Percentiles rank a stretch among this genome's conserved stretches.
These are phyloP conservation scores for Sparassis latifolia DNA, from an alignment of 1,284 basidiomycete species.

Conservation along the genomic window DNA sequence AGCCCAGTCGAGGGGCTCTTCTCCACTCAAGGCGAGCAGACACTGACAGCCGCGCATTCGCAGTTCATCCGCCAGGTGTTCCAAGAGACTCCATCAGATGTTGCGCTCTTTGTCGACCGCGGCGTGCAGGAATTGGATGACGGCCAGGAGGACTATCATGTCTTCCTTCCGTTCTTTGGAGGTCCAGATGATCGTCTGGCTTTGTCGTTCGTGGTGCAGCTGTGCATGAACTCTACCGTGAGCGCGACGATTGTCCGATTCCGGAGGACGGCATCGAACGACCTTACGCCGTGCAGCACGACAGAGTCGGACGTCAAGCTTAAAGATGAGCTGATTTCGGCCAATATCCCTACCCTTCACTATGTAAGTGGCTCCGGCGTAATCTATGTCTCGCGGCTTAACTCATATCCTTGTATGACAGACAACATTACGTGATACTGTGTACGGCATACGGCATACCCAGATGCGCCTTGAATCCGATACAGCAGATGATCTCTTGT, in stretches of 20 bases:
- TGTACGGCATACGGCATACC: slow-evolving; percentile 59
- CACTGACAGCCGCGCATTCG: slow-evolving; percentile 55
- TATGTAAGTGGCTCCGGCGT: neutral
- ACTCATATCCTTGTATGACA: slow-evolving; percentile 14
- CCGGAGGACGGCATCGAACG: slow-evolving; percentile 10
- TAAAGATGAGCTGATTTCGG: slow-evolving; percentile 3
- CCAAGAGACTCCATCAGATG: slow-evolving; percentile 53
- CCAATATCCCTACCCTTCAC: neutral
- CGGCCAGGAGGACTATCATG: slow-evolving; percentile 40
- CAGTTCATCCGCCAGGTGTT: slow-evolving; percentile 82
- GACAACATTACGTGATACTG: slow-evolving; percentile 56
- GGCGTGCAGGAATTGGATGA: slow-evolving; percentile 25
- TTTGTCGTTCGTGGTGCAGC: slow-evolving; percentile 71
- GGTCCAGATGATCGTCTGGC: slow-evolving; percentile 89
- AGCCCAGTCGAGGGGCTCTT: slow-evolving; percentile 52
- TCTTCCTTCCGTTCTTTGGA: slow-evolving; percentile 88
- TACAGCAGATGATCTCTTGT: slow-evolving; percentile 66
- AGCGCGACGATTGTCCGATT: slow-evolving; percentile 69
- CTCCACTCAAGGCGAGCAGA: slow-evolving; percentile 37
- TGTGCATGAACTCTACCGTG: slow-evolving; percentile 60
- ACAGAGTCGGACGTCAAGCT: neutral
- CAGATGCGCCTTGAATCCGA: slow-evolving; percentile 62
- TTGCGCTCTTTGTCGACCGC: slow-evolving; percentile 80
- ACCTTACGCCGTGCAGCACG: slow-evolving; percentile 1
- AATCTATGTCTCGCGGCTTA: neutral